Evolutionary conservation across 169 alveolate species (phyloP).

Genomic region (Babesia bigemina): DNA sequence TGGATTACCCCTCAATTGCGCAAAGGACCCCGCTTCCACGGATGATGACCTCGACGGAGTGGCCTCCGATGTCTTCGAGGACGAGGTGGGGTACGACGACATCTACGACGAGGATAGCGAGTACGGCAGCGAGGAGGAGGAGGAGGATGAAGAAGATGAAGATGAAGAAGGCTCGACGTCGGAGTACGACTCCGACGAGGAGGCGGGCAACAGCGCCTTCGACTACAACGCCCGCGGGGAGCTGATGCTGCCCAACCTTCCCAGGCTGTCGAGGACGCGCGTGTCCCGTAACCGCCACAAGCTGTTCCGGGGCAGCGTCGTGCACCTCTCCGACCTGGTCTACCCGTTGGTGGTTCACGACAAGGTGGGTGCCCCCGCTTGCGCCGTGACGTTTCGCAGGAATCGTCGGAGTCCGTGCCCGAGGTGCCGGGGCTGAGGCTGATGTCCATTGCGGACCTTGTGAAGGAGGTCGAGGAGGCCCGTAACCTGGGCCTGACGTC

Average conservation of each 20-base stretch:
- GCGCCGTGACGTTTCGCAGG: not conserved
- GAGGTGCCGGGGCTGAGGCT: conserved; percentile 49
- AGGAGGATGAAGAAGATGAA: conserved; percentile 12
- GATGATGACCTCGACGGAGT: conserved; percentile 7
- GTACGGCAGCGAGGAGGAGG: conserved; percentile 7
- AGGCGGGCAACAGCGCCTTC: conserved; percentile 40
- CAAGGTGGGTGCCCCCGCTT: conserved; percentile 17
- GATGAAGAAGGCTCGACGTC: conserved; percentile 11
- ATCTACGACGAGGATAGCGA: conserved; percentile 24
- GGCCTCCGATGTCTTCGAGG: conserved; percentile 6
- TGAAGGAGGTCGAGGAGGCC: conserved; percentile 55
- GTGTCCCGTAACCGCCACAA: conserved; percentile 37
- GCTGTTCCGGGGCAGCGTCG: conserved; percentile 33
- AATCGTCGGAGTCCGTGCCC: conserved; percentile 11
- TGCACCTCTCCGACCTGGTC: conserved; percentile 41
- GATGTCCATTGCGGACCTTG: conserved; percentile 40
- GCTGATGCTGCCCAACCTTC: conserved; percentile 35
- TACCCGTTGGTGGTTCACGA: conserved; percentile 53
- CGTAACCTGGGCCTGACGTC: conserved; percentile 53
- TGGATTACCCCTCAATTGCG: conserved; percentile 46
- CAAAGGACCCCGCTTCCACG: conserved; percentile 14
- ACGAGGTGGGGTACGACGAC: conserved; percentile 45
- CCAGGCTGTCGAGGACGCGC: conserved; percentile 47
- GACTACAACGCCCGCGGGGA: conserved; percentile 66
- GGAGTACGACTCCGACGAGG: conserved; percentile 51